These are phyloP conservation scores for Phytophthora fragariae DNA, from an alignment of 352 stramenopile species.

Conservation along the genomic window DNA sequence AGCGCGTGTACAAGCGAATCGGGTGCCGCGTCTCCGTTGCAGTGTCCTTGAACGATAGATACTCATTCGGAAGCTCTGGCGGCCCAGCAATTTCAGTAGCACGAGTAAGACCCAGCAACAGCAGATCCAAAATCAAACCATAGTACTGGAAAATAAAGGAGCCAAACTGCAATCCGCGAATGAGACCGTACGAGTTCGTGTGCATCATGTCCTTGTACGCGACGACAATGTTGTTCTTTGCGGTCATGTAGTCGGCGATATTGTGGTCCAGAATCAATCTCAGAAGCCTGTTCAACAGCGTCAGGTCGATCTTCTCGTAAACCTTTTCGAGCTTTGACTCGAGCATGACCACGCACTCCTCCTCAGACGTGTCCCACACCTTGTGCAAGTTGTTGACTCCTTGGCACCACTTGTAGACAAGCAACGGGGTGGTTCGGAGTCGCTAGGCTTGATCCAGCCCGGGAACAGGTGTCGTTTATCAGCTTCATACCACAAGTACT, in stretches of 20 bases:
- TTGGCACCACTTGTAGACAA: constrained; percentile 99
- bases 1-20: constrained; percentile 99
- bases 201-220: constrained; percentile 99
- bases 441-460: constrained; percentile 99
- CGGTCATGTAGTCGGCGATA: constrained; percentile 99
- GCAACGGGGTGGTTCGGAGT: constrained; percentile 98
- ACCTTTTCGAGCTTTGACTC: constrained; percentile 99
- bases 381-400: constrained; percentile 99
- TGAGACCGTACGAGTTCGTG: constrained; percentile 99
- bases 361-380: constrained; percentile 98
- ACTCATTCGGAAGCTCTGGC: constrained; percentile 98
- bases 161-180: constrained; percentile 98
- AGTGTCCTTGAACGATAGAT: constrained; percentile 98
- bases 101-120: constrained; percentile 97
- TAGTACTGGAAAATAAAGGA: constrained; percentile 99
- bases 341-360: constrained; percentile 99
- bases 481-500: constrained; percentile 99
- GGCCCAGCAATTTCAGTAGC: constrained; percentile 98
- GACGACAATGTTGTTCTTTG: constrained; percentile 99
- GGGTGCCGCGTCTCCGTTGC: constrained; percentile 97
- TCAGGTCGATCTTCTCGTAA: constrained; percentile 99
- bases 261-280: constrained; percentile 99
- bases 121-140: constrained; percentile 98
- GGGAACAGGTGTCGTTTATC: constrained; percentile 99
- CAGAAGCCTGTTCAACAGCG: constrained; percentile 97